Conservation (phyloP, 495 filamentous ascomycete genomes). For the Parathielavia hyrcaniae region DNA sequence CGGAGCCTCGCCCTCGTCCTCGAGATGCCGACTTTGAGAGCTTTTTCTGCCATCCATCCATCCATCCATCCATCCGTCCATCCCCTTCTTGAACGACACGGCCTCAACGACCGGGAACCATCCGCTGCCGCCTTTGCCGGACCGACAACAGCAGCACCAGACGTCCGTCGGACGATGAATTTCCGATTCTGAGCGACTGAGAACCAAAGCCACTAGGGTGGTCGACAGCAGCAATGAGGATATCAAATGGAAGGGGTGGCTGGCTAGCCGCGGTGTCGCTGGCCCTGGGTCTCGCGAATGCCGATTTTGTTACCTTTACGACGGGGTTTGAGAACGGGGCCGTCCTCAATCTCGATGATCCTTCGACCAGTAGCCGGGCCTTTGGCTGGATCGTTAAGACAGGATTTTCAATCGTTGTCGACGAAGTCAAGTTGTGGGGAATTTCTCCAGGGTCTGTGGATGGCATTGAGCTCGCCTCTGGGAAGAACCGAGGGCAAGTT, state of each 20-base stretch:
- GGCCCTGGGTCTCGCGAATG: conserved; percentile 9
- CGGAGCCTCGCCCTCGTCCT: conserved; percentile 2
- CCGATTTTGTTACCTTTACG: background rate
- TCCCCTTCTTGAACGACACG: background rate
- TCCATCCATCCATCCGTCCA: too few relatives aligned
- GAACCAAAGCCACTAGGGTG: background rate
- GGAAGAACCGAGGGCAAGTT: background rate
- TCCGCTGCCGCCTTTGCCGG: background rate
- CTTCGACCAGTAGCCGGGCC: background rate
- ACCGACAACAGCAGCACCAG: background rate
- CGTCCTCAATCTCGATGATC: background rate
- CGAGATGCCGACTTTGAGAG: background rate
- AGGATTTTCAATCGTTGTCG: background rate
- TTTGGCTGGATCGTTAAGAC: background rate
- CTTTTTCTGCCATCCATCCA: background rate
- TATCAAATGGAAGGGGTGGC: conserved; percentile 5
- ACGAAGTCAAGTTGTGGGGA: background rate
- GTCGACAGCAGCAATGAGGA: conserved; percentile 21
- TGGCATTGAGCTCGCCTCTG: background rate
- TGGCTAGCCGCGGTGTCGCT: conserved; percentile 20
- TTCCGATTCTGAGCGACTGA: background rate
- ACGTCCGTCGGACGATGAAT: conserved; percentile 6
- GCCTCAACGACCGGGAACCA: background rate
- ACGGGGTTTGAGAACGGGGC: background rate
- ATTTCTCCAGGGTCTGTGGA: too few relatives aligned